These are phyloP conservation scores for Zygotorulaspora chibaensis DNA, from an alignment of 805 yeast genomes.

Conservation along the genomic window DNA sequence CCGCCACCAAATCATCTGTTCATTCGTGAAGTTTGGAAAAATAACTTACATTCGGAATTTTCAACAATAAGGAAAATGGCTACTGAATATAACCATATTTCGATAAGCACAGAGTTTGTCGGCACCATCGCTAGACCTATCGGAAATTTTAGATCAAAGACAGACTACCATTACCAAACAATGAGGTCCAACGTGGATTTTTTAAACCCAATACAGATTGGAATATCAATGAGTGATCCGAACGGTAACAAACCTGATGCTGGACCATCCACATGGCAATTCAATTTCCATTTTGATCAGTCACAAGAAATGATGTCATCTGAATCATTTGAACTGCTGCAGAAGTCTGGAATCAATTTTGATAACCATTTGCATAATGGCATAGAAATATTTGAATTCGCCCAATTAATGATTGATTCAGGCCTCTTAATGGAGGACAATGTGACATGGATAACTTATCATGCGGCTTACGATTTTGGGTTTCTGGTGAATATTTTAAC, in stretches of 20 bases:
- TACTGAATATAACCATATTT: slow-evolving; percentile 50
- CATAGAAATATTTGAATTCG: slow-evolving; percentile 72
- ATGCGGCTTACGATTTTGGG: slow-evolving; percentile 93
- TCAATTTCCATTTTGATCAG: slow-evolving; percentile 81
- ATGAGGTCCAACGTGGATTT: slow-evolving; percentile 87
- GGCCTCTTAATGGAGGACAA: slow-evolving; percentile 68
- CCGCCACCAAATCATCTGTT: slow-evolving; percentile 38
- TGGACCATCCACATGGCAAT: slow-evolving; percentile 87
- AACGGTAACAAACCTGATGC: slow-evolving; percentile 66
- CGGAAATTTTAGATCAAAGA: slow-evolving; percentile 82
- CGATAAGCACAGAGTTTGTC: slow-evolving; percentile 88
- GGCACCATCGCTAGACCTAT: slow-evolving; percentile 96
- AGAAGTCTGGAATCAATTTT: slow-evolving; percentile 81
- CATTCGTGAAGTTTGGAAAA: slow-evolving; percentile 70
- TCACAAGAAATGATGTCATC: slow-evolving; percentile 78
- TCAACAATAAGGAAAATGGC: slow-evolving; percentile 54
- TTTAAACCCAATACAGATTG: slow-evolving; percentile 79
- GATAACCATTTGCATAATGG: slow-evolving; percentile 70
- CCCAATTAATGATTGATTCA: slow-evolving; percentile 78
- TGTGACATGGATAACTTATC: slow-evolving; percentile 87
- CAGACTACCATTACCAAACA: slow-evolving; percentile 95
- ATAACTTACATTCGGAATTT: slow-evolving; percentile 65
- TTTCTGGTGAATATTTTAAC: slow-evolving; percentile 73
- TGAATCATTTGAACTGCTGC: slow-evolving; percentile 75
- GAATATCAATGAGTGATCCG: slow-evolving; percentile 67